Base-by-base conservation (phyloP, 2,329 filamentous ascomycete species). In the Bipolaris bicolor region DNA sequence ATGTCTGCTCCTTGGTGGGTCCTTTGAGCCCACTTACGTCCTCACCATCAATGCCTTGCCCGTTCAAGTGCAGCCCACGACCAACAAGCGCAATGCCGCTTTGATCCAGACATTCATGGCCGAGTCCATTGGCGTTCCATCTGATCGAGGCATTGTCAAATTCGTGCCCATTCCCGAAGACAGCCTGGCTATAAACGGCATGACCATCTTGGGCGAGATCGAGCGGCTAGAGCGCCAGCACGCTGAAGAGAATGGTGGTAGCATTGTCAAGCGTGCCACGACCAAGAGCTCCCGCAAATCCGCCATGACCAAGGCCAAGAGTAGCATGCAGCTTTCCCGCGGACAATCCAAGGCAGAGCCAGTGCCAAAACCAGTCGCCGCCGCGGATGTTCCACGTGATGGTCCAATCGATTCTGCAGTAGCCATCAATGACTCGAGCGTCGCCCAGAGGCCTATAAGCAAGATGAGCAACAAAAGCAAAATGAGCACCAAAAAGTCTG, bases 61-160 rank as follows among this genome's bases (percentile, higher is more conserved):
- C 1, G 82, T 82, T 10, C 84, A 91, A 62, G 79, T 95, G 55
- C 87, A 88, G 59, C 86, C 90, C 0, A 84, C 87, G 3, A 91
- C 86, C 50, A 97, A 97, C 78, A 90, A 90, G 73, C 86, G 91
- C 61, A 95, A 94, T 74, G 87, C 91, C 1, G 82, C 84, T n/a
- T 78, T 96, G 16, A 84, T 96, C 3, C 90, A 95, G 71, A 82
- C 81, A n/a, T 88, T 90, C 72, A 84, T 97, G 75, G 82, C 87
- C 13, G 88, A 91, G 22, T 82, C 87, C 0, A 80, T 96, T 0
- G 84, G 85, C 1, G 90, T 96, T 2, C 68, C 81, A 0, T 76
- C 87, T 0, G 80, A 85, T 1, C 84, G 91, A 37, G 92, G 92
- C 1, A 82, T 92, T 33, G 77, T 97, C 54, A 86, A 88, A 33